Evolutionary conservation across 2,329 filamentous ascomycete genomes (phyloP), one percentile per base, ranked within the genome.

Genomic region (Botrytis aclada): DNA sequence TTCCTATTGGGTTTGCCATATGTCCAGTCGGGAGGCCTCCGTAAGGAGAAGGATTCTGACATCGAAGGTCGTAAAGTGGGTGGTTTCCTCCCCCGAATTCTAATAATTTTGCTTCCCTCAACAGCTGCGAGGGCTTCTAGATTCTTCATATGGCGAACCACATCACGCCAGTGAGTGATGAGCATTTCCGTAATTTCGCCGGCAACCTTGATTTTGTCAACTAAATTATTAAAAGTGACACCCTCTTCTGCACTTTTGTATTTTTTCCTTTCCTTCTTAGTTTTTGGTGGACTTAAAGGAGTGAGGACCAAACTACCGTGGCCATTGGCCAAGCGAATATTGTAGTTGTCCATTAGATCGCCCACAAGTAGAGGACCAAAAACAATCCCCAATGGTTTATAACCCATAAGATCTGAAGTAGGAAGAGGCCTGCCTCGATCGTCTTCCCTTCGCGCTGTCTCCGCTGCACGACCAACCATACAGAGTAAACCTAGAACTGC

Each of bases 401-500:
- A 92, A 18, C 88, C 89, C 89, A 92, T 92, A 63, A 89, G 77
- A 74, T 90, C 88, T 12, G 84, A 83, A 3, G 86, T 88, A 1
- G 87, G 85, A 18, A 89, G 81, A 4, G 87, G 85, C 54, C 83
- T 82, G 8, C 87, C 86, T 18, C 82, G 81, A 29, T 84, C 83
- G 74, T 89, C 86, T 77, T 89, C 86, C 39, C 85, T 83, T 7
- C 84, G 84, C 0, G 85, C 81, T 47, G 82, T 84, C 78, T 92
- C 88, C 3, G 89, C 87, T 7, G 85, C 82, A 39, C 87, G 83
- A 3, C 89, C 90, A 72, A 92, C 85, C 54, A 90, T 83, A 70
- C 86, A 88, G 18, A 92, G 82, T 20, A 92, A 82, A 0, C 90
- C 90, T 78, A 92, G 90, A 0, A 92, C 89, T 8, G 89, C 88